A percentile compares a stretch with the other conserved stretches of the same genome.
Conservation (phyloP, 192 early-diverging fungal genomes). For the Haplosporangium gracile region DNA sequence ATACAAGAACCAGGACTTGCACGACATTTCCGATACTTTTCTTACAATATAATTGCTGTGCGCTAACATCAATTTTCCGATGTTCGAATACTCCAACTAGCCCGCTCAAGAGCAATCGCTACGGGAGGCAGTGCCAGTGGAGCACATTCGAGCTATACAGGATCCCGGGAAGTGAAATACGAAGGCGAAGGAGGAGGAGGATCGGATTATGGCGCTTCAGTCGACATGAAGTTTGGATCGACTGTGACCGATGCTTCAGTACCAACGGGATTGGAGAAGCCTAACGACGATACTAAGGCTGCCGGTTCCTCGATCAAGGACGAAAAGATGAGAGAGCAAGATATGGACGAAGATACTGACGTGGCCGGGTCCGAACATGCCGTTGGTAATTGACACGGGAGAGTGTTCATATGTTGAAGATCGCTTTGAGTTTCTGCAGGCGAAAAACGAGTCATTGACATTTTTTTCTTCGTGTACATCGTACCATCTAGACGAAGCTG, state of each 20-base stretch:
- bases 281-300: constrained; percentile 18
- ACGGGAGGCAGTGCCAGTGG: constrained; percentile 46
- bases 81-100: background rate
- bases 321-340: constrained; percentile 26
- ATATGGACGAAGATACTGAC: constrained; percentile 18
- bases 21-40: background rate
- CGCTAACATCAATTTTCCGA: background rate
- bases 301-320: constrained; percentile 10
- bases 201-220: constrained; percentile 45
- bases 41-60: background rate
- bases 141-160: constrained; percentile 54
- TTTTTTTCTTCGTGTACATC: background rate
- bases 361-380: background rate
- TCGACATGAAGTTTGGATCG: constrained; percentile 55
- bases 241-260: constrained; percentile 39
- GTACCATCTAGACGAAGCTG: constrained; percentile 3
- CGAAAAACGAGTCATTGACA: background rate
- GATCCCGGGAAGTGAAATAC: constrained; percentile 22
- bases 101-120: constrained; percentile 29
- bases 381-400: background rate
- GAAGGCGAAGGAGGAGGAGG: constrained; percentile 31
- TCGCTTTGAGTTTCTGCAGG: background rate
- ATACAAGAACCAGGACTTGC: background rate
- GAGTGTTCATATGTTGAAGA: too few species aligned
- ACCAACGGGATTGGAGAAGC: constrained; percentile 40